Evolutionary conservation across 1,284 basidiomycete species (phyloP), one percentile per base, ranked within the genome.

Genomic region (Fomitopsis betulina): DNA sequence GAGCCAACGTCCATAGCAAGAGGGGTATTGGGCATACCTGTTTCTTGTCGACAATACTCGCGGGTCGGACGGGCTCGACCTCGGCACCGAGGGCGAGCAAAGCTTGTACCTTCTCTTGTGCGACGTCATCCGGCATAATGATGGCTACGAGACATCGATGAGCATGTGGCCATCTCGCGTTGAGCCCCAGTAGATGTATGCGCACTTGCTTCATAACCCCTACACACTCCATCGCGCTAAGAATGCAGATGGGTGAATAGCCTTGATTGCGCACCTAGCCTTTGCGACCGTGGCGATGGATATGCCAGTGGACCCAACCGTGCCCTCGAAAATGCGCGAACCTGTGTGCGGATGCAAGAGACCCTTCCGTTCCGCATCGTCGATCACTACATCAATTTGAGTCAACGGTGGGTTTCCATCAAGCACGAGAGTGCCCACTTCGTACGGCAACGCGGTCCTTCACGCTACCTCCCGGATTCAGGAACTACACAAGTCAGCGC

Each of bases 381-480:
- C 83, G 63, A 98, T 94, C 78, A 98, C 94, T 96, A 58, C 32
- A 10, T 3, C n/a, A 27, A 32, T 9, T 30, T 13, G 25, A 33
- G 9, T 15, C 45, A 8, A 17, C n/a, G 15, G 12, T 15, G 15
- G 19, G 7, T 3, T 7, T 27, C 37, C 10, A 25, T 12, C 38
- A 27, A 39, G 35, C 7, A n/a, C 15, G 25, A n/a, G 5, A 5
- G 17, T 21, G 73, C 83, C 59, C 67, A 96, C 94, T 94, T 70
- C 87, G 83, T 56, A 98, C 73, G 0, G 96, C 96, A 12, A 99
- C 96, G 23, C 97, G 84, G 72, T 99, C 97, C 73, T 99, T 99
- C 49, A 98, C 92, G 57, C 94, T 98, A 23, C 97, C 97, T 17
- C 95, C 97, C 0, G 97, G 96, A 73, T 99, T 99, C 56, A 99